A percentile compares a stretch with the other conserved stretches of the same genome.
These are phyloP conservation scores for Suhomyces sp. DNA, from an alignment of 805 yeast species.

Conservation along the genomic window DNA sequence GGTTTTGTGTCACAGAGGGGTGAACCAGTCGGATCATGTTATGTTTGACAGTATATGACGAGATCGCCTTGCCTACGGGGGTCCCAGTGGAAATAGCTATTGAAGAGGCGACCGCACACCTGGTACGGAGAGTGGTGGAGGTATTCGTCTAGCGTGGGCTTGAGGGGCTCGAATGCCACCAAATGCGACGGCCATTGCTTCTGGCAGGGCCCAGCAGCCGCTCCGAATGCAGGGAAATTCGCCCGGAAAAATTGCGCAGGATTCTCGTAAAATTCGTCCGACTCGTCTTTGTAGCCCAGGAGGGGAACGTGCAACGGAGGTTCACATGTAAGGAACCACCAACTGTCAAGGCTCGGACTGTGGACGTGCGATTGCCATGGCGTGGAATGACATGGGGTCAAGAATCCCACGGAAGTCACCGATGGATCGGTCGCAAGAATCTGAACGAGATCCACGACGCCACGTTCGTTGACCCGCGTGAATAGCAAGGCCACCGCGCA, in stretches of 20 bases:
- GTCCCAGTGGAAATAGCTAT: slow-evolving; percentile 86
- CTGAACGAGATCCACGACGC: slow-evolving; percentile 68
- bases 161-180: slow-evolving; percentile 67
- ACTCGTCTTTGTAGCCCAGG: slow-evolving; percentile 69
- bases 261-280: slow-evolving; percentile 75
- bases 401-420: slow-evolving; percentile 63
- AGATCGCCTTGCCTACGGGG: slow-evolving; percentile 74
- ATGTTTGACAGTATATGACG: slow-evolving; percentile 48
- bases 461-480: slow-evolving; percentile 76
- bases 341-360: slow-evolving; percentile 39
- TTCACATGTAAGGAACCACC: slow-evolving; percentile 86
- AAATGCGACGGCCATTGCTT: slow-evolving; percentile 70
- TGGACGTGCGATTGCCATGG: slow-evolving; percentile 91
- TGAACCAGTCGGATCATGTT: not conserved
- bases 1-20: not conserved
- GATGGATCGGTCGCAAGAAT: slow-evolving; percentile 41
- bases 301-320: slow-evolving; percentile 67
- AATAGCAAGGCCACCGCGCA: slow-evolving; percentile 47
- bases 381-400: slow-evolving; percentile 96
- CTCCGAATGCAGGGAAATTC: slow-evolving; percentile 44
- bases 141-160: slow-evolving; percentile 39
- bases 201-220: slow-evolving; percentile 19
- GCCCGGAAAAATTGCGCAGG: slow-evolving; percentile 54
- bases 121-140: slow-evolving; percentile 40
- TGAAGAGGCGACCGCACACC: slow-evolving; percentile 60